Evolutionary conservation across 2,329 filamentous ascomycete genomes (phyloP), one percentile per base, ranked within the genome.

Genomic region (Colletotrichum lindemuthianum): DNA sequence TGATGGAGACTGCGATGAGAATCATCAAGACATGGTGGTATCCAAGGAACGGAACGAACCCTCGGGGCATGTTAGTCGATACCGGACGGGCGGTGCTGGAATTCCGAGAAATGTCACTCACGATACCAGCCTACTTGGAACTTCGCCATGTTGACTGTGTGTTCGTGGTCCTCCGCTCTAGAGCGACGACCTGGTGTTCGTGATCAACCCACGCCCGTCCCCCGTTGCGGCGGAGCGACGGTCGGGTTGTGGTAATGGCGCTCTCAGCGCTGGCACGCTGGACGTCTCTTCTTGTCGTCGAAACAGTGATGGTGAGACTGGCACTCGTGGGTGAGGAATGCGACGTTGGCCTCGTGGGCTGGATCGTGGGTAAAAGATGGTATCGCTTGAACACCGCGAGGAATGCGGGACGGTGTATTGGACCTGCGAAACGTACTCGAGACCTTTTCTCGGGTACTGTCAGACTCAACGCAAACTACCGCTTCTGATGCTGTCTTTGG

Each of bases 11-110:
- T 60, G 92, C 94, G 74, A 99, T 97, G 70, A 99, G 82, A 72
- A 99, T 93, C 96, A 99, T 99, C 77, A 99, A 87, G 69, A 98
- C 91, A 88, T 99, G 88, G 75, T 90, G 89, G 74, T 90, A 90
- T 70, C 89, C 89, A 64, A 91, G 82, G 75, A 91, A 90, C 70
- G 89, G 89, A 75, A 91, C 80, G 71, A 86, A 87, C 74, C 87
- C 88, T 89, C 43, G 47, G 49, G 51, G 52, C 41, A 9, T 48
- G 56, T 63, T 48, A 63, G 68, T 32, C 16, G 44, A 11, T 11
- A 44, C 15, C 7, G 13, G 10, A 43, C 24, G 49, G 34, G 15
- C 16, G 44, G 34, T 24, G 44, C 43, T 10, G 39, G 32, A n/a
- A 32, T 15, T 24, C n/a, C 47, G 53, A 45, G 48, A 41, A 39